Base-by-base conservation (phyloP, 2,329 filamentous ascomycete genomes). In the Fusarium goolgardi region DNA sequence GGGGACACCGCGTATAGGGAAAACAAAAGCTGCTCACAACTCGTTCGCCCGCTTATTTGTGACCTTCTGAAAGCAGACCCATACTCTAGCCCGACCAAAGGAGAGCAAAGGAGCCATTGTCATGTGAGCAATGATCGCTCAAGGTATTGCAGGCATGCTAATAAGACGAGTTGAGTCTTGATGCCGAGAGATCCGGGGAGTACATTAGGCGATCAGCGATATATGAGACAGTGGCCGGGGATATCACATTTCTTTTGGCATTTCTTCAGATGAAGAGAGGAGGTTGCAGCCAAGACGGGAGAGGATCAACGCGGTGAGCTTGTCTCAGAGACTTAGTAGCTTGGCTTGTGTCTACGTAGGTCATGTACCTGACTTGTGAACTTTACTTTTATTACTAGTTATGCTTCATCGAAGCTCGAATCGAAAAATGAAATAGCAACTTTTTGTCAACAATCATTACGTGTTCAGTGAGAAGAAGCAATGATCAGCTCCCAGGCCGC, bases 11-110 rank as follows among this genome's bases (percentile, higher is more conserved):
- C 31, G 40, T 21, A 40, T 53, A 43, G 46, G 45, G 46, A 59
- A 59, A 47, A 29, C 34, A 65, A 60, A 47, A 59, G 35, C 9
- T 39, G 23, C 18, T 13, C 47, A 12, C 18, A 20, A 40, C 34
- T 37, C 35, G 65, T 53, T 52, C 49, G 32, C 55, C 32, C 44
- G 35, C 41, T 31, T 54, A 49, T 40, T 58, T 71, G 40, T 55
- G 67, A 73, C 71, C 71, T 73, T 73, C 70, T 73, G 39, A 72
- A 73, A 71, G 59, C 32, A 67, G 71, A 34, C 32, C 21, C 13
- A 27, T 51, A 21, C 34, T 40, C 23, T 37, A 27, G n/a, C 34
- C 23, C 6, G 13, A 37, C 27, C 25, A 40, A 43, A 21, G 23
- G n/a, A 27, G n/a, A 40, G 59, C 18, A 54, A 34, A 35, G 34